Evolutionary conservation across 2,329 filamentous ascomycete genomes (phyloP), one percentile per base, ranked within the genome.

Genomic region (Monilinia laxa): DNA sequence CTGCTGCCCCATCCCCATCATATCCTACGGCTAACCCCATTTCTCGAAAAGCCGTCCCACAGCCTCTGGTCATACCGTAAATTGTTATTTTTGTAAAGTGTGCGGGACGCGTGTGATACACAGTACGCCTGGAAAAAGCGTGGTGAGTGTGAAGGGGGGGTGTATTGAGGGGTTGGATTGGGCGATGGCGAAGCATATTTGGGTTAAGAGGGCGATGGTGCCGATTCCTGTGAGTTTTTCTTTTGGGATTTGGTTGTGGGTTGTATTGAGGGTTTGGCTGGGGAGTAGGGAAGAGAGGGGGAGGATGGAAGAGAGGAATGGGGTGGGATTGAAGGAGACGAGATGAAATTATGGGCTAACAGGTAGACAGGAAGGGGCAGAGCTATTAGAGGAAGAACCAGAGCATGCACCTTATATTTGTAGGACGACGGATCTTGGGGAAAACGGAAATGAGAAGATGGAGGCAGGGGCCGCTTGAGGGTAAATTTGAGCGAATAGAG

Each of bases 101-200:
- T 91, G 89, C 74, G 89, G 89, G 14, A 88, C 86, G 4, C 80
- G 89, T 3, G 77, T 91, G 52, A 78, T 91, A 60, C 88, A 91
- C 77, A 81, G 81, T 5, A 85, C 83, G 14, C 82, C 84, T 2
- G 85, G 81, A 14, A 85, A 88, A 71, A 83, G 84, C 68, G 81
- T 87, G 58, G 83, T 89, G 52, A 85, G 85, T 20, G 82, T 91
- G 56, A 90, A 90, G 74, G 88, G 85, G 14, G 88, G 87, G 52
- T 89, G 88, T 73, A 80, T 91, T 56, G 82, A 87, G 7, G 86
- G 84, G 1, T 78, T 91, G 25, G 83, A 87, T 76, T 86, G 87
- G 85, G 79, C 76, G 16, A 78, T 76, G 3, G 87, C 86, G 38
- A 84, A 85, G 70, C 88, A 91, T 78, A 87, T 91, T 71, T 67